Conservation (phyloP, 495 filamentous ascomycete genomes). For the Neurospora sp. region DNA sequence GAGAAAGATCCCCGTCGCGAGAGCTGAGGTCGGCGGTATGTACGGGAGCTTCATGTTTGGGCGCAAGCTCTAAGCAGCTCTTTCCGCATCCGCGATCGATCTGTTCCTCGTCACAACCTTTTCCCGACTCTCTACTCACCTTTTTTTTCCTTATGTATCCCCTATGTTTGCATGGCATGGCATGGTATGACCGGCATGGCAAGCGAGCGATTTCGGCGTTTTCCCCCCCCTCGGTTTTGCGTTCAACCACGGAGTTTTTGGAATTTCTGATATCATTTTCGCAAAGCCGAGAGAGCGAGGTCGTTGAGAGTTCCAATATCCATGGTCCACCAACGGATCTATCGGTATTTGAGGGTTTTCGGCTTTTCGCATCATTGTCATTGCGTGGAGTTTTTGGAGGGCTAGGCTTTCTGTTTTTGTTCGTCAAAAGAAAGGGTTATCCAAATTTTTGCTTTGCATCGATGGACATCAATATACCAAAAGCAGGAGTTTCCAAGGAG, state of each 20-base stretch:
- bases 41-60: slow-evolving; percentile 82
- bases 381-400: not conserved
- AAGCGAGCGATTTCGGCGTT: slow-evolving; percentile 3
- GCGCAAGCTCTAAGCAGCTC: slow-evolving; percentile 28
- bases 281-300: not conserved
- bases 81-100: not conserved
- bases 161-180: slow-evolving; percentile 1
- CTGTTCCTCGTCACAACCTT: not conserved
- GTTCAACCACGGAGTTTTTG: not conserved
- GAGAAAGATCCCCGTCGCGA: slow-evolving; percentile 72
- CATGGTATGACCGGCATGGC: slow-evolving; percentile 2
- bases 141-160: not conserved
- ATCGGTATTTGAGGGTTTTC: not conserved
- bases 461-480: not conserved
- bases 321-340: not conserved
- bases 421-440: not conserved
- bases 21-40: slow-evolving; percentile 71
- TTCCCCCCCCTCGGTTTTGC: not conserved
- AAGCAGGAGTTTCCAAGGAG: not conserved
- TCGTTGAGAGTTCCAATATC: not conserved
- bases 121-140: not conserved
- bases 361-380: not conserved
- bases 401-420: not conserved
- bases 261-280: not conserved
- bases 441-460: not conserved